A percentile compares a stretch with the other conserved stretches of the same genome.
Evolutionary conservation across 2,329 filamentous ascomycete genomes (phyloP).

Genomic region (Helicocarpus griseus): DNA sequence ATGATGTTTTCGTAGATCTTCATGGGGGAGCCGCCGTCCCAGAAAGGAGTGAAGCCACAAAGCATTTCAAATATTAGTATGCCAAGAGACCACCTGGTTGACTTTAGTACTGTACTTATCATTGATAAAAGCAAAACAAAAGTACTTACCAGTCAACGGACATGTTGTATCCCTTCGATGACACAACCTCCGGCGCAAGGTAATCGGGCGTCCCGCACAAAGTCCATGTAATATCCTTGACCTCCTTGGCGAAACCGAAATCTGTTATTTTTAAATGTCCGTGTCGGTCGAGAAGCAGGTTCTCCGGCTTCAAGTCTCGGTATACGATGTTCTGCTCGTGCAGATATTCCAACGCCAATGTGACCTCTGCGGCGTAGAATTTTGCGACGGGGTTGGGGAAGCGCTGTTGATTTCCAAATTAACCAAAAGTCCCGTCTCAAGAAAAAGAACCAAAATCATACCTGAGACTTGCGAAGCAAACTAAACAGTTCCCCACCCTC

Average conservation of each 20-base stretch:
- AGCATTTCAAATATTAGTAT: constrained; percentile 99
- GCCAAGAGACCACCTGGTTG: constrained; percentile 83
- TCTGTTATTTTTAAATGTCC: constrained; percentile 96
- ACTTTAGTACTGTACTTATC: not conserved
- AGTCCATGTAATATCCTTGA: constrained; percentile 98
- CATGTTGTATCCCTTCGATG: constrained; percentile 98
- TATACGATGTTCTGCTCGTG: constrained; percentile 96
- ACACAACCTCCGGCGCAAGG: constrained; percentile 94
- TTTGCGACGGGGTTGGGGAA: constrained; percentile 98
- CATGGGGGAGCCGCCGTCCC: constrained; percentile 95
- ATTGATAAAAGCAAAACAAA: constrained; percentile 6
- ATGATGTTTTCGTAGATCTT: constrained; percentile 96
- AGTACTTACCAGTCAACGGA: constrained; percentile 86
- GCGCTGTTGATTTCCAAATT: too few relatives aligned
- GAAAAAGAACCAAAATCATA: constrained; percentile 34
- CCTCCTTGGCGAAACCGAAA: constrained; percentile 96
- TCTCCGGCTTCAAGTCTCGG: constrained; percentile 92
- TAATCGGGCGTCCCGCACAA: constrained; percentile 97
- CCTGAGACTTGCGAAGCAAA: constrained; percentile 82
- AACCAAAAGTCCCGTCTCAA: not conserved
- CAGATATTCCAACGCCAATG: constrained; percentile 86
- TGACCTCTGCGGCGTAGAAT: constrained; percentile 97
- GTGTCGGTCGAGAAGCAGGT: constrained; percentile 81
- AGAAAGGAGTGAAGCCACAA: constrained; percentile 97
- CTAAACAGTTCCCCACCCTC: constrained; percentile 97